Evolutionary conservation across 176 grass and related monocot species (phyloP).

Genomic region (Musa acuminata): DNA sequence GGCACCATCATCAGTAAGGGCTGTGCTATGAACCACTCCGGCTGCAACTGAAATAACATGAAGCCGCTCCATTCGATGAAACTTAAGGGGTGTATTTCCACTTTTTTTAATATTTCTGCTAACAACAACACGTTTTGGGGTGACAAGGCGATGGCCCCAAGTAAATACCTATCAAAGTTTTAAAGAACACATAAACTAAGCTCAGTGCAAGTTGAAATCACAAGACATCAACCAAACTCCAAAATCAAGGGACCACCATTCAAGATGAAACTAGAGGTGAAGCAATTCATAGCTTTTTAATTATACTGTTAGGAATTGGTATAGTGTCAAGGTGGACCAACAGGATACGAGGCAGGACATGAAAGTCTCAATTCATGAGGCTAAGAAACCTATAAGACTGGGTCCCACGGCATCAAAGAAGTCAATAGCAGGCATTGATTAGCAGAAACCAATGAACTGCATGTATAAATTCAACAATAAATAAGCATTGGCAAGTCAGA

Average conservation of each 20-base stretch:
- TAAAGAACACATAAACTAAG: background rate
- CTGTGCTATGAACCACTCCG: conserved; percentile 72
- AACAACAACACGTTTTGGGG: conserved; percentile 76
- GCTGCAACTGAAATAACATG: conserved; percentile 79
- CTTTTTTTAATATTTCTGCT: conserved; percentile 77
- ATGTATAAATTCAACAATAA: background rate
- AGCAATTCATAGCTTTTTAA: background rate
- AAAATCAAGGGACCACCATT: background rate
- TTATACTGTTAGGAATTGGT: background rate
- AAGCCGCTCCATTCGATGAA: conserved; percentile 80
- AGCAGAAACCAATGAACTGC: background rate
- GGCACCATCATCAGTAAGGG: conserved; percentile 76
- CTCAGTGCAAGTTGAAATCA: background rate
- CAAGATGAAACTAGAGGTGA: background rate
- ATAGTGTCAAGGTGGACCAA: background rate
- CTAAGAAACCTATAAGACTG: background rate
- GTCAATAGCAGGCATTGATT: background rate
- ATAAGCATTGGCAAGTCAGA: background rate
- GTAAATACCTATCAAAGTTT: conserved; percentile 55
- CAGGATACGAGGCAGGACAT: background rate
- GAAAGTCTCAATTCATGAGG: background rate
- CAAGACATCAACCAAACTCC: background rate
- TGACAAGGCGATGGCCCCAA: conserved; percentile 94
- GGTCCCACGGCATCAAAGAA: background rate
- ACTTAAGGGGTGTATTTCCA: conserved; percentile 85